phyloP scores from a whole-genome alignment of 768 basidiomycete species.

The Termitomyces sp. region DNA sequence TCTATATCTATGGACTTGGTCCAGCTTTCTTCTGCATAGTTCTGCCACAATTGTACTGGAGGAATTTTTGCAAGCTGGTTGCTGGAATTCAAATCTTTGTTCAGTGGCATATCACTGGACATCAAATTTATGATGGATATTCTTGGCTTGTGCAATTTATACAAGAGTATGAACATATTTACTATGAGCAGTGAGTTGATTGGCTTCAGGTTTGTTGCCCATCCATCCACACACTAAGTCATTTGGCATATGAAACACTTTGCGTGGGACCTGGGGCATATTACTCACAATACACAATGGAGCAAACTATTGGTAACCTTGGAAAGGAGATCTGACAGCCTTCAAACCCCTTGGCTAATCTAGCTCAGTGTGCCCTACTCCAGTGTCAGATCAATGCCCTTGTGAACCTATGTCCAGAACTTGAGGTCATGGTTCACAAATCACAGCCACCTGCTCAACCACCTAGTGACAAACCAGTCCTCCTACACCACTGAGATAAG shows the following conservation, averaged over 20 bases:
- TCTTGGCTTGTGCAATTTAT: too few relatives aligned
- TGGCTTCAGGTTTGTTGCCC: slow-evolving; percentile 30
- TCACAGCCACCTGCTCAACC: neutral
- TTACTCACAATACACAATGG: slow-evolving; percentile 18
- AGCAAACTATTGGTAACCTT: slow-evolving; percentile 26
- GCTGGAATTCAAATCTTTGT: too few relatives aligned
- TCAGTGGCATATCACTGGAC: too few relatives aligned
- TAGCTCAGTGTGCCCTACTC: slow-evolving; percentile 23
- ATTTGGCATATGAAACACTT: slow-evolving; percentile 22
- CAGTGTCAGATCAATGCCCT: slow-evolving; percentile 9
- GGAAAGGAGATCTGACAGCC: slow-evolving; percentile 24
- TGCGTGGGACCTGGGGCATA: slow-evolving; percentile 26
- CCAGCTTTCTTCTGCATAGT: too few relatives aligned
- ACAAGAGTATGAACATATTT: too few relatives aligned
- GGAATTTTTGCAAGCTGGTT: too few relatives aligned
- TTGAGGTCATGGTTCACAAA: neutral
- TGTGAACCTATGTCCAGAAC: slow-evolving; percentile 6
- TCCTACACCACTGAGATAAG: neutral
- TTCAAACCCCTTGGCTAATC: slow-evolving; percentile 18
- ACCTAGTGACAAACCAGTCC: neutral
- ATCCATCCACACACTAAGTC: slow-evolving; percentile 26
- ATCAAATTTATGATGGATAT: too few relatives aligned
- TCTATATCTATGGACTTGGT: too few relatives aligned
- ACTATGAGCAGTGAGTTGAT: slow-evolving; percentile 18
- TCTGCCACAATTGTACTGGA: too few relatives aligned